Evolutionary conservation across 225 moss, liverwort and hornwort species (phyloP).

Genomic region (Asterella californica): DNA sequence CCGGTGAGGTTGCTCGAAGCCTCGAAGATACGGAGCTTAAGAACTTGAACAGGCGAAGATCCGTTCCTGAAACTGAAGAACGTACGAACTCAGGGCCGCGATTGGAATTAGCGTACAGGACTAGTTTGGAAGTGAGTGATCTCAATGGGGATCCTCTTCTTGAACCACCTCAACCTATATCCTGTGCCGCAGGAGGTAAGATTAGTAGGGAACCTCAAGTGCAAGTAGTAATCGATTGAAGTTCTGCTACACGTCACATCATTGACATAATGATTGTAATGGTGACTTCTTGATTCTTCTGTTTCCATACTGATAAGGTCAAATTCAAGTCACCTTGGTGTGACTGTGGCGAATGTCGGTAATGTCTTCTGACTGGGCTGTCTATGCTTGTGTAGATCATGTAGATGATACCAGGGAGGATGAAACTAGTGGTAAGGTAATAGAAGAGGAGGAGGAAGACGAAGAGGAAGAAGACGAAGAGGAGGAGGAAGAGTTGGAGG

Average conservation of each 20-base stretch:
- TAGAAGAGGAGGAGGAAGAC: conserved; percentile 36
- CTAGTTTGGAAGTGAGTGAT: conserved; percentile 5
- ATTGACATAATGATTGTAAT: no score
- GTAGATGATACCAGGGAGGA: conserved; percentile 26
- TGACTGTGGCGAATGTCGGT: background rate
- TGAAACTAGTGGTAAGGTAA: conserved; percentile 14
- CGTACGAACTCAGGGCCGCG: background rate
- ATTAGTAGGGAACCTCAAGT: background rate
- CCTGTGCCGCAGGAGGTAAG: conserved; percentile 2
- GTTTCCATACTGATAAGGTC: background rate
- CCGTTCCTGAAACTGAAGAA: conserved; percentile 11
- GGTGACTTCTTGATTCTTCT: background rate
- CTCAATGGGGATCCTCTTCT: background rate
- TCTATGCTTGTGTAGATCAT: conserved; percentile 16
- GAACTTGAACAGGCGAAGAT: conserved; percentile 51
- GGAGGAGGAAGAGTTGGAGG: conserved; percentile 9
- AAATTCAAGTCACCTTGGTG: background rate
- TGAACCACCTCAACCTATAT: conserved; percentile 8
- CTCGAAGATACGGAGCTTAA: conserved; percentile 49
- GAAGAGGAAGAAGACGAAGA: conserved; percentile 24
- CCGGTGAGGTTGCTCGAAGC: conserved; percentile 62
- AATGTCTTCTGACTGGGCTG: background rate
- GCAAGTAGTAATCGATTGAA: background rate
- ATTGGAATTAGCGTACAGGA: background rate
- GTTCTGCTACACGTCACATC: background rate